A percentile compares a stretch with the other conserved stretches of the same genome.
These are phyloP conservation scores for Asterella californica DNA, from an alignment of 225 moss, liverwort and hornwort genomes.

Conservation along the genomic window DNA sequence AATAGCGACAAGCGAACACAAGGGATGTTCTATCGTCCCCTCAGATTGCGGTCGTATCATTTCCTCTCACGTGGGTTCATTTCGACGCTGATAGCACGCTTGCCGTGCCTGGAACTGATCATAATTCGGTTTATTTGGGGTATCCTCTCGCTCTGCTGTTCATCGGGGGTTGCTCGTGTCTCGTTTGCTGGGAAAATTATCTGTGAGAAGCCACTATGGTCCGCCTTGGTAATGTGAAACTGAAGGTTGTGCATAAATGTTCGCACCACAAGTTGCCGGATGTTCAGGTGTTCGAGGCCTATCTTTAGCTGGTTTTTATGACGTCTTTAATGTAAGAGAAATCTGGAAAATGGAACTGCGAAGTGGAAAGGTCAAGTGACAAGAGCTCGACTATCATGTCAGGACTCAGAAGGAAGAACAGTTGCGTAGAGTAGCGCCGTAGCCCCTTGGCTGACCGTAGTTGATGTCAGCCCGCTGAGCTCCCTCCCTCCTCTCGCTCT, in stretches of 20 bases:
- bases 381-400: neutral
- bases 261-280: neutral
- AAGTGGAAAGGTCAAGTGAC: neutral
- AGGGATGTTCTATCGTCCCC: neutral
- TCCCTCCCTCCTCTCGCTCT: neutral
- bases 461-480: neutral
- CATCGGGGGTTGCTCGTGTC: too few species aligned
- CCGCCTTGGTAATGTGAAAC: neutral
- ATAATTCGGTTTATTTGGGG: neutral
- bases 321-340: neutral
- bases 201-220: neutral
- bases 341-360: neutral
- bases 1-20: too few species aligned
- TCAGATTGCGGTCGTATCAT: neutral
- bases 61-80: neutral
- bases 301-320: neutral
- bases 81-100: neutral
- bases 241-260: neutral
- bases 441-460: neutral
- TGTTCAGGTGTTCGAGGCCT: neutral
- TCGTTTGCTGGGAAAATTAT: neutral
- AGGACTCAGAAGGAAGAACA: neutral
- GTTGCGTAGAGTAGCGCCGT: too few species aligned
- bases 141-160: neutral
- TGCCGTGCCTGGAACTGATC: neutral